These are phyloP conservation scores for Funneliformis mosseae DNA, from an alignment of 192 early-diverging fungal genomes.

Conservation along the genomic window DNA sequence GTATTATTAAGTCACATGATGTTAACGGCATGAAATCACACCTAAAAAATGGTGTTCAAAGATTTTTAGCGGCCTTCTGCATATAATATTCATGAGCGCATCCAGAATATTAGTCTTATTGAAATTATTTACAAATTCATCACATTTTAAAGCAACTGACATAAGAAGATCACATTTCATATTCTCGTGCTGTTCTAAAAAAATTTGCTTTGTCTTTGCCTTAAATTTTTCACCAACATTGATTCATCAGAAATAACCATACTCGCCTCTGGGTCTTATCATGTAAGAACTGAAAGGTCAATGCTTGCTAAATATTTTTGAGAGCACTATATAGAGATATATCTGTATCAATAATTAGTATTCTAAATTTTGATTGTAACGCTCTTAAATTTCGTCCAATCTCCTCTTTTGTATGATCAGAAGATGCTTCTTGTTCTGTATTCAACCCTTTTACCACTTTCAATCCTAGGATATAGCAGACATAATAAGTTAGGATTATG, in stretches of 20 bases:
- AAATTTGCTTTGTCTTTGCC: not conserved
- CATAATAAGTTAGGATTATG: constrained; percentile 28
- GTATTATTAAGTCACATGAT: too few species aligned
- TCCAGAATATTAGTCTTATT: not conserved
- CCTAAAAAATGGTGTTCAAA: too few species aligned
- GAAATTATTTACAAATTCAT: constrained; percentile 22
- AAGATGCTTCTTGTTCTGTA: constrained; percentile 1
- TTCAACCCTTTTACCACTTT: constrained; percentile 25
- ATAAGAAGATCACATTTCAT: not conserved
- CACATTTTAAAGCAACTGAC: not conserved
- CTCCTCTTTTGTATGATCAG: constrained; percentile 17
- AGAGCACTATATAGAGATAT: not conserved
- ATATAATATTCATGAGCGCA: constrained; percentile 5
- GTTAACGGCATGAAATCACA: too few species aligned
- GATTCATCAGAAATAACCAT: constrained; percentile 22
- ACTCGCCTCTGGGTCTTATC: not conserved
- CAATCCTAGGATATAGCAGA: constrained; percentile 26
- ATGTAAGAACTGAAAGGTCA: not conserved
- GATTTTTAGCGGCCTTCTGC: too few species aligned
- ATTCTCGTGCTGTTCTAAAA: constrained; percentile 1
- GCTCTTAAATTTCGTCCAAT: constrained; percentile 12
- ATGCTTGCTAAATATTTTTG: not conserved
- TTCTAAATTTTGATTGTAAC: constrained; percentile 15
- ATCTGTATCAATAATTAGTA: not conserved
- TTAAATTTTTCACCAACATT: constrained; percentile 8